Conservation (phyloP, 371 early-diverging fungal genomes). For the Basidiobolus heterosporus region DNA sequence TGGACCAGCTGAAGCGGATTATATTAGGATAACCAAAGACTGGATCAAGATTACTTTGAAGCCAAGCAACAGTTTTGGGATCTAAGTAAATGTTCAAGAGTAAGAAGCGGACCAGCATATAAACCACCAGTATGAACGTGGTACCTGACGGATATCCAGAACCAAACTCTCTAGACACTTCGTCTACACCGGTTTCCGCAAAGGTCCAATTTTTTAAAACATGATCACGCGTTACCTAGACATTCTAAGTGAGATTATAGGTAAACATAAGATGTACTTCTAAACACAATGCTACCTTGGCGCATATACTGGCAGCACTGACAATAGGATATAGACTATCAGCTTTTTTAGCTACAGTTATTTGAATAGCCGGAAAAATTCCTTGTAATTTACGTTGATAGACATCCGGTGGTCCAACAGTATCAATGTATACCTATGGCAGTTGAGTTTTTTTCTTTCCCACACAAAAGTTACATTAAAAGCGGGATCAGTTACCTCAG, state of each 20-base stretch:
- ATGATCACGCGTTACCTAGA: constrained; percentile 74
- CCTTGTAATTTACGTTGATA: constrained; percentile 63
- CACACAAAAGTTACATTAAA: not conserved
- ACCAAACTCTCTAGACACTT: constrained; percentile 48
- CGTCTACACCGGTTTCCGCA: constrained; percentile 32
- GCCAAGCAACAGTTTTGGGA: constrained; percentile 85
- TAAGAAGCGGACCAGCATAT: not conserved
- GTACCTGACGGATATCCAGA: constrained; percentile 91
- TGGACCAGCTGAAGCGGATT: constrained; percentile 94
- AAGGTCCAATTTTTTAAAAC: constrained; percentile 69
- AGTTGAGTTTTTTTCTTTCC: not conserved
- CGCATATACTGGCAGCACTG: constrained; percentile 96
- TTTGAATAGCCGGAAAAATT: constrained; percentile 53
- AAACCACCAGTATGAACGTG: not conserved
- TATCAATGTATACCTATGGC: constrained; percentile 82
- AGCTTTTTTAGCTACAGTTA: constrained; percentile 89
- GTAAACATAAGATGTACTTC: not conserved
- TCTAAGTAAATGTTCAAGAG: constrained; percentile 29
- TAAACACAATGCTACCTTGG: no score
- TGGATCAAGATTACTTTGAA: constrained; percentile 56
- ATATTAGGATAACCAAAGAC: constrained; percentile 88
- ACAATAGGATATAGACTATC: constrained; percentile 92
- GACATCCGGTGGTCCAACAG: constrained; percentile 82
- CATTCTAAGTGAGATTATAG: not conserved
- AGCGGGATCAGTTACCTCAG: constrained; percentile 29